Base-by-base conservation (phyloP, 2,329 filamentous ascomycete genomes). In the Penicillium decumbens region DNA sequence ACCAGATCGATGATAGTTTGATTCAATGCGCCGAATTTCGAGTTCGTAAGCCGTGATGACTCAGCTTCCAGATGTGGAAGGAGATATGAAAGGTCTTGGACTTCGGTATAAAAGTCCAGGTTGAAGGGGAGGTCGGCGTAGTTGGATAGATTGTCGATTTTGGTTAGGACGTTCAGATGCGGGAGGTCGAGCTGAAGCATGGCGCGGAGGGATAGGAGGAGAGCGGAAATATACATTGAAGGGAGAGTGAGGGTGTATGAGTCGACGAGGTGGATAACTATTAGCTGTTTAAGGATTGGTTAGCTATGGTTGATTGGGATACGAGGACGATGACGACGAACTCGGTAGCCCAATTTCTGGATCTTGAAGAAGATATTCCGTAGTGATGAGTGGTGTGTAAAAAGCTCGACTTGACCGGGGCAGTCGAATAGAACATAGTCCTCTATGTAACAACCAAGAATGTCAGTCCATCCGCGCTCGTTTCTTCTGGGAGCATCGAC, bases 151-250 rank as follows among this genome's bases (percentile, higher is more conserved):
- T 96, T 96, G 72, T 98, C 93, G 72, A 98, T 95, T 74, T 98
- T 98, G 50, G 91, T 96, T 24, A 98, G 80, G 54, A 98, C 88
- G 65, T 98, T 98, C 59, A 98, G 78, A 66, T 96, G 89, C 0
- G 93, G 90, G 54, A 97, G 87, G 65, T 97, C 93, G 81, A 98
- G 92, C 73, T 97, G 93, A 45, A 98, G 83, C 92, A 98, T 98
- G 61, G 89, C 91, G 58, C 93, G 87, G 56, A 98, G 82, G 47
- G 90, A 92, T 23, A 98, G 84, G 49, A 98, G 84, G 49, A 98
- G 80, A 61, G 95, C 93, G 59, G 92, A 95, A 51, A 98, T 87
- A 72, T 96, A 98, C 53, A 97, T 81, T 3, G 91, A 96, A 0
- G 93, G 93, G 52, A 95, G 84, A 0, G 91, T 95, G 25, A 97